These are phyloP conservation scores for Calonectria hongkongensis DNA, from an alignment of 2,329 filamentous ascomycete species.

Conservation along the genomic window DNA sequence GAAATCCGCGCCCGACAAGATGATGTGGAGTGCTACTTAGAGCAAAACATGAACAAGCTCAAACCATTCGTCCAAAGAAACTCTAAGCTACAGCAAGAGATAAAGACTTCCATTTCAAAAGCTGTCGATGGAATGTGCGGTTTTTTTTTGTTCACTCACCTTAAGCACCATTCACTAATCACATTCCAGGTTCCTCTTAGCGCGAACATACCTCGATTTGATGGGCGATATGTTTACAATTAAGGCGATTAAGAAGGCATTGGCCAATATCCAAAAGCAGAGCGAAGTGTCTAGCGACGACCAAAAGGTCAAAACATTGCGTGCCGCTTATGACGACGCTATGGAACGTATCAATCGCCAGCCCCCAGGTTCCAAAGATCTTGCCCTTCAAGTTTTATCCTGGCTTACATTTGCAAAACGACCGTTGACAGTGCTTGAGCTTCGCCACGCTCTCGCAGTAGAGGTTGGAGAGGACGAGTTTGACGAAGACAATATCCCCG, in stretches of 20 bases:
- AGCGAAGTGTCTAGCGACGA: background rate
- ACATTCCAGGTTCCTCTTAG: conserved; percentile 26
- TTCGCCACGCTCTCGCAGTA: conserved; percentile 26
- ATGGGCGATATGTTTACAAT: conserved; percentile 20
- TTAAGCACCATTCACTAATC: background rate
- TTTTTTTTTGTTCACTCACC: background rate
- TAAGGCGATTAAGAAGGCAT: conserved; percentile 5
- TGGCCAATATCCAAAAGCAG: conserved; percentile 24
- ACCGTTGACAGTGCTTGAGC: conserved; percentile 17
- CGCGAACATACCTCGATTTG: conserved; percentile 15
- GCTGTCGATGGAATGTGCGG: conserved; percentile 32
- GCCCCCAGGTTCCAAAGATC: background rate
- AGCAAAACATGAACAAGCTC: conserved; percentile 28
- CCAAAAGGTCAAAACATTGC: conserved; percentile 12
- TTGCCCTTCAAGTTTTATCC: conserved; percentile 8
- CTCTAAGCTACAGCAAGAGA: conserved; percentile 26
- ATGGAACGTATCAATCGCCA: conserved; percentile 29
- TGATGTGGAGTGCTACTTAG: conserved; percentile 22
- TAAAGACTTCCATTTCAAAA: conserved; percentile 25
- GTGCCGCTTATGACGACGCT: background rate
- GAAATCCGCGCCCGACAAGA: conserved; percentile 27
- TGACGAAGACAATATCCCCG: conserved; percentile 26
- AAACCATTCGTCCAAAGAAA: conserved; percentile 21
- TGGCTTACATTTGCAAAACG: conserved; percentile 29
- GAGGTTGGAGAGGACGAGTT: conserved; percentile 22